A percentile compares a stretch with the other conserved stretches of the same genome.
Evolutionary conservation across 768 basidiomycete species (phyloP).

Genomic region (Tricholoma bakamatsutake): DNA sequence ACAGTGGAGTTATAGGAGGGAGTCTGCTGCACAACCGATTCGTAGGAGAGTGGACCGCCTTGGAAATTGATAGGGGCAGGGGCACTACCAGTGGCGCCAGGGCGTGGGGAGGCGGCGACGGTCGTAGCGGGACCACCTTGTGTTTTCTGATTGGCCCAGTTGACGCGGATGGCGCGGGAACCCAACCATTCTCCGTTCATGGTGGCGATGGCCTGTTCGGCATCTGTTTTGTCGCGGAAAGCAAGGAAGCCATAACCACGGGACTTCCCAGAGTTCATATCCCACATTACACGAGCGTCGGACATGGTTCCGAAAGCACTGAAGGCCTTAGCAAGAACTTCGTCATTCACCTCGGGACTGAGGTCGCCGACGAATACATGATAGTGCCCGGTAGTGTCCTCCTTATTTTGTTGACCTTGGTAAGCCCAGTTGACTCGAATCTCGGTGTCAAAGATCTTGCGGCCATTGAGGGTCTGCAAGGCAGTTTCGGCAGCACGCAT

Average conservation of each 20-base stretch:
- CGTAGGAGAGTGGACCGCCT: conserved; percentile 85
- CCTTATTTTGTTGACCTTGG: conserved; percentile 97
- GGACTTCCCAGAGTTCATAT: conserved; percentile 99
- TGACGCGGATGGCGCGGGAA: conserved; percentile 96
- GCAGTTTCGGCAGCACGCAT: conserved; percentile 99
- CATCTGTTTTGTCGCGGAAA: conserved; percentile 98
- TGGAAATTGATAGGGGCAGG: conserved; percentile 91
- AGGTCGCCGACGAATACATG: conserved; percentile 99
- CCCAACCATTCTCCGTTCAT: conserved; percentile 99
- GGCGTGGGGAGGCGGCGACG: conserved; percentile 33
- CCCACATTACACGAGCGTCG: conserved; percentile 99
- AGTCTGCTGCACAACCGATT: conserved; percentile 89
- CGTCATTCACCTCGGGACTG: conserved; percentile 97
- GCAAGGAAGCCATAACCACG: conserved; percentile 98
- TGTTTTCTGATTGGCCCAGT: conserved; percentile 99
- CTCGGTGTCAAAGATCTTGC: conserved; percentile 99
- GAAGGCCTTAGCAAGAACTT: conserved; percentile 95
- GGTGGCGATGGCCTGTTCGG: conserved; percentile 97
- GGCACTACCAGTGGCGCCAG: conserved; percentile 48
- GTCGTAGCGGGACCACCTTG: conserved; percentile 50
- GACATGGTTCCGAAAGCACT: conserved; percentile 94
- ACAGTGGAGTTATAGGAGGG: conserved; percentile 93
- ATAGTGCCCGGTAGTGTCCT: conserved; percentile 95
- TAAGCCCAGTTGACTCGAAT: conserved; percentile 99
- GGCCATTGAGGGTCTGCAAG: conserved; percentile 95